Conservation (phyloP, 768 basidiomycete genomes). For the Tubosaeta brunneosetosa region DNA sequence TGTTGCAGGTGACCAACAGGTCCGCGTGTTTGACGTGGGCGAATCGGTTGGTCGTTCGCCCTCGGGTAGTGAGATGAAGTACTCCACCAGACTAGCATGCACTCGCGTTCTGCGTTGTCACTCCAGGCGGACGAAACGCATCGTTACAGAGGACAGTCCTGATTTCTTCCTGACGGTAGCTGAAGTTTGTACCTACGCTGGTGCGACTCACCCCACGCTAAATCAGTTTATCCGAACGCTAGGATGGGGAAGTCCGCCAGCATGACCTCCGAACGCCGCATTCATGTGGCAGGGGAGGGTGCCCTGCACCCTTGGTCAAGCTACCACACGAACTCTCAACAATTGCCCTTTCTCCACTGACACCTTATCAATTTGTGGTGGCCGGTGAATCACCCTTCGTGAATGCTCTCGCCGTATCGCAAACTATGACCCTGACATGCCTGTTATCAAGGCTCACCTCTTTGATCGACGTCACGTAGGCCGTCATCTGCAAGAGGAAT, state of each 20-base stretch:
- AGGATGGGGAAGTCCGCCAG: constrained; percentile 87
- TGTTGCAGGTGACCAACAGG: constrained; percentile 70
- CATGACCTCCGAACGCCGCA: constrained; percentile 76
- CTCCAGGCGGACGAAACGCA: constrained; percentile 64
- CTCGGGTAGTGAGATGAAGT: constrained; percentile 42
- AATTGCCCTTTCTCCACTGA: constrained; percentile 68
- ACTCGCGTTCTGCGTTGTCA: constrained; percentile 67
- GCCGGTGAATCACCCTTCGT: constrained; percentile 79
- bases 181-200: constrained; percentile 46
- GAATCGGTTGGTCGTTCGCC: constrained; percentile 35
- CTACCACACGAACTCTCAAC: constrained; percentile 65
- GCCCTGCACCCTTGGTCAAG: constrained; percentile 68
- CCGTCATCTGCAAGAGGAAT: constrained; percentile 57
- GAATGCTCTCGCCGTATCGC: constrained; percentile 24
- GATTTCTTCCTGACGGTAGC: constrained; percentile 73
- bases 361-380: constrained; percentile 81
- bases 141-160: constrained; percentile 75
- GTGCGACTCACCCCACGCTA: constrained; percentile 3
- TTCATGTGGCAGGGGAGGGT: constrained; percentile 50
- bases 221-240: constrained; percentile 18
- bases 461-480: constrained; percentile 78
- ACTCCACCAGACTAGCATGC: constrained; percentile 44
- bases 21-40: constrained; percentile 73
- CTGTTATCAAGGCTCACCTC: constrained; percentile 33
- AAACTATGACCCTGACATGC: background rate